Percentiles rank a stretch among this genome's conserved stretches.
These are phyloP conservation scores for Talaromyces trachyspermus DNA, from an alignment of 495 filamentous ascomycete species.

Conservation along the genomic window DNA sequence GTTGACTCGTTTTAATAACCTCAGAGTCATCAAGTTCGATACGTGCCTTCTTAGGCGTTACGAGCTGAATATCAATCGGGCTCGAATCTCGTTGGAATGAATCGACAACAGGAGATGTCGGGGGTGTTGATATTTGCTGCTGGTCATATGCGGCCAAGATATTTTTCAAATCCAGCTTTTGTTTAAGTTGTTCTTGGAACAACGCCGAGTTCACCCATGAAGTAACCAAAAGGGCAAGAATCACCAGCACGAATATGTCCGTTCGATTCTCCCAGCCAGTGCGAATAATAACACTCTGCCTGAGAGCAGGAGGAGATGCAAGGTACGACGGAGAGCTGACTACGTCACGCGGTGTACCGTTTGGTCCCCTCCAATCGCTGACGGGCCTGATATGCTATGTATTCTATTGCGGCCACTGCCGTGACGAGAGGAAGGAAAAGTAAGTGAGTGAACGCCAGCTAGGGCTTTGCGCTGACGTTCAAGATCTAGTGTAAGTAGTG, in stretches of 20 bases:
- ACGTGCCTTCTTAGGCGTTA: constrained; percentile 3
- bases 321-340: constrained; percentile 33
- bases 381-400: constrained; percentile 21
- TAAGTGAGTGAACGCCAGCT: constrained; percentile 46
- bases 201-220: constrained; percentile 44
- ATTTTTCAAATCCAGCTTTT: constrained; percentile 47
- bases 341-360: constrained; percentile 37
- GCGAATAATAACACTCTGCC: constrained; percentile 46
- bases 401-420: constrained; percentile 12
- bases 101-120: constrained; percentile 2
- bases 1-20: constrained; percentile 10
- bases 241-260: constrained; percentile 42
- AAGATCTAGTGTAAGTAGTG: constrained; percentile 33
- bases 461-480: constrained; percentile 41
- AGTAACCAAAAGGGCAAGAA: constrained; percentile 39
- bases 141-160: constrained; percentile 41
- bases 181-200: constrained; percentile 40
- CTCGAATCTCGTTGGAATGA: constrained; percentile 1
- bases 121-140: constrained; percentile 30
- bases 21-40: constrained; percentile 10
- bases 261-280: constrained; percentile 45
- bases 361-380: constrained; percentile 17
- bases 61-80: neutral
- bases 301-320: constrained; percentile 37
- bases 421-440: constrained; percentile 12